phyloP scores from a whole-genome alignment of 345 rosid genomes.

The Melaleuca alternifolia region DNA sequence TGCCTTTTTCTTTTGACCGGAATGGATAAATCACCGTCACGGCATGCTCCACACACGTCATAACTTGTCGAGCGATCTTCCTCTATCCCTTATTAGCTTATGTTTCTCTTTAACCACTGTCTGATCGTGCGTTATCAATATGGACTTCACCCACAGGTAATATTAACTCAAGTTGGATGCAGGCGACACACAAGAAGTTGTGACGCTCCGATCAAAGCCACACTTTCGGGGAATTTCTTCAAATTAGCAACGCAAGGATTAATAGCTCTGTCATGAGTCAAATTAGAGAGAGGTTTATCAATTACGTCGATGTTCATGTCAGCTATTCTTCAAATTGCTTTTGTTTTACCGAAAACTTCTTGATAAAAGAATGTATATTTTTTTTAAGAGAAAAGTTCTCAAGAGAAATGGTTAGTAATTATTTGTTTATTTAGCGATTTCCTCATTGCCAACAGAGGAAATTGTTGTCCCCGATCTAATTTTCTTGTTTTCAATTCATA shows the following conservation, averaged over 20 bases:
- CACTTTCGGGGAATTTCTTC: not conserved
- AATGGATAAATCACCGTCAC: not conserved
- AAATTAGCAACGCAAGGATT: not conserved
- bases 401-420: no score
- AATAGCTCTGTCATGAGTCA: no score
- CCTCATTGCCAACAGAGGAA: no score
- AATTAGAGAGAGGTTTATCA: no score
- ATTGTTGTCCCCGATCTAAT: no score
- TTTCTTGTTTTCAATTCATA: no score
- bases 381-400: no score
- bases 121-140: not conserved
- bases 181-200: not conserved
- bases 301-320: no score
- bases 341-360: no score
- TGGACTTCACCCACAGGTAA: not conserved
- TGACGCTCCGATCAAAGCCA: accelerated
- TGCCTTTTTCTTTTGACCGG: not conserved
- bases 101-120: not conserved
- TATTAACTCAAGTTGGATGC: not conserved
- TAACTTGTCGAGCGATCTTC: not conserved
- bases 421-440: no score
- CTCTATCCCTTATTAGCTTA: not conserved
- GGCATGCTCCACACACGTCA: not conserved
- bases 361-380: no score
- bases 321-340: no score